phyloP scores from a whole-genome alignment of 352 stramenopile species.

The Phytophthora litchii region DNA sequence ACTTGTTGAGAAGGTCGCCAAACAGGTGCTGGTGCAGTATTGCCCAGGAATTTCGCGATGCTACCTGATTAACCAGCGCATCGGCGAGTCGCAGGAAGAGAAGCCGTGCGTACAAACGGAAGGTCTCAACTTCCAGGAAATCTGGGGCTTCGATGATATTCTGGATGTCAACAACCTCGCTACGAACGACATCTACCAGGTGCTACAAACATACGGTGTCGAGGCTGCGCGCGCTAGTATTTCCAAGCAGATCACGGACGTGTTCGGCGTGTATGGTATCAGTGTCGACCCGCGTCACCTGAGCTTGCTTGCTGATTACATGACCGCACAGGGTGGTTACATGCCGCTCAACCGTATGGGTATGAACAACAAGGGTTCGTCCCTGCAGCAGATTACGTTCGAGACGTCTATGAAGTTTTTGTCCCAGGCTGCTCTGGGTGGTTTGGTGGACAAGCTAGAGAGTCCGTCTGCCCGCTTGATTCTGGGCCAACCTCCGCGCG shows the following conservation, averaged over 20 bases:
- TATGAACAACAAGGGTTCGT: constrained; percentile 96
- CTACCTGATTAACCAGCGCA: constrained; percentile 90
- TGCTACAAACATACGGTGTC: constrained; percentile 97
- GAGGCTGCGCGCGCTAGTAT: constrained; percentile 98
- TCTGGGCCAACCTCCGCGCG: constrained; percentile 92
- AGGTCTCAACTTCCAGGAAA: constrained; percentile 98
- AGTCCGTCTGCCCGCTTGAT: constrained; percentile 96
- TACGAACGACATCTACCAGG: constrained; percentile 98
- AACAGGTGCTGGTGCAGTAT: constrained; percentile 87
- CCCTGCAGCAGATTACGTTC: constrained; percentile 99
- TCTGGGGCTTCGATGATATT: constrained; percentile 94
- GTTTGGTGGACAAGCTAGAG: constrained; percentile 90
- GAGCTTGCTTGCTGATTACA: constrained; percentile 99
- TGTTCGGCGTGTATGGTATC: constrained; percentile 99
- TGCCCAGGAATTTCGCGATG: constrained; percentile 89
- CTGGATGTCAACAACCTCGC: constrained; percentile 95
- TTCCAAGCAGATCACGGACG: constrained; percentile 98
- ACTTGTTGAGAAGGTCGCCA: constrained; percentile 85
- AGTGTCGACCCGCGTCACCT: constrained; percentile 98
- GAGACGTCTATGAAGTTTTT: constrained; percentile 99
- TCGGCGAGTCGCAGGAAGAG: constrained; percentile 81
- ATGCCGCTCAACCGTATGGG: constrained; percentile 98
- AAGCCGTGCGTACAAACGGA: constrained; percentile 92
- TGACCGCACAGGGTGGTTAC: constrained; percentile 98
- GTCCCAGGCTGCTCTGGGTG: constrained; percentile 93